phyloP scores from a whole-genome alignment of 2,329 filamentous ascomycete species.

The Talaromyces sp. region DNA sequence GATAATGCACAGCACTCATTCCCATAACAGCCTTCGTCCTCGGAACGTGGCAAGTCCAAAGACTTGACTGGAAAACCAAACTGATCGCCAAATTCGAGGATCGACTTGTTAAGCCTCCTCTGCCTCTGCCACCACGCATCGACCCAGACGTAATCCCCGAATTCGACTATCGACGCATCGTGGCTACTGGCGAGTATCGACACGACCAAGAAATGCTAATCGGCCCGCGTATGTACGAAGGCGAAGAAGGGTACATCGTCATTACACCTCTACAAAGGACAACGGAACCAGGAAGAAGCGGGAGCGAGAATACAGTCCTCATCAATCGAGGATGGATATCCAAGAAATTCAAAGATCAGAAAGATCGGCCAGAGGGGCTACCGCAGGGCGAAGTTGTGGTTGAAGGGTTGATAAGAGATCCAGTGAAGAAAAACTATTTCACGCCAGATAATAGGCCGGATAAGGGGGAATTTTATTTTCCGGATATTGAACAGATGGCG shows the following conservation, averaged over 20 bases:
- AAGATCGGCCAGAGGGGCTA: conserved; percentile 60
- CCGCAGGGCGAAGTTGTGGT: conserved; percentile 70
- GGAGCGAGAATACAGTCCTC: conserved; percentile 64
- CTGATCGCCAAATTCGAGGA: conserved; percentile 90
- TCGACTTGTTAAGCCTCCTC: conserved; percentile 76
- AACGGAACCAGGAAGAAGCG: conserved; percentile 31
- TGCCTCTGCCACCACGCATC: conserved; percentile 79
- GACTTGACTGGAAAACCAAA: conserved; percentile 89
- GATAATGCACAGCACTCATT: conserved; percentile 61
- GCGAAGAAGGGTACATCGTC: conserved; percentile 85
- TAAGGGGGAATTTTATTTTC: conserved; percentile 87
- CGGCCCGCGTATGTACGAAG: conserved; percentile 83
- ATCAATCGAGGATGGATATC: conserved; percentile 91
- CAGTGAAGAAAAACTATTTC: conserved; percentile 97
- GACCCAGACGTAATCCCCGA: conserved; percentile 78
- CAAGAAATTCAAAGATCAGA: conserved; percentile 67
- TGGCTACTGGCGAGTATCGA: conserved; percentile 67
- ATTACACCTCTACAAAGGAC: conserved; percentile 80
- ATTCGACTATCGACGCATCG: conserved; percentile 87
- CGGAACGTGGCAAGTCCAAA: conserved; percentile 92
- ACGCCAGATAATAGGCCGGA: conserved; percentile 86
- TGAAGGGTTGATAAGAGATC: conserved; percentile 79
- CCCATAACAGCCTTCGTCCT: conserved; percentile 86
- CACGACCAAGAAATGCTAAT: conserved; percentile 97
- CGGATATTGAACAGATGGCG: conserved; percentile 91